Conservation (phyloP, 2,329 filamentous ascomycete genomes). For the Mycogone perniciosa region DNA sequence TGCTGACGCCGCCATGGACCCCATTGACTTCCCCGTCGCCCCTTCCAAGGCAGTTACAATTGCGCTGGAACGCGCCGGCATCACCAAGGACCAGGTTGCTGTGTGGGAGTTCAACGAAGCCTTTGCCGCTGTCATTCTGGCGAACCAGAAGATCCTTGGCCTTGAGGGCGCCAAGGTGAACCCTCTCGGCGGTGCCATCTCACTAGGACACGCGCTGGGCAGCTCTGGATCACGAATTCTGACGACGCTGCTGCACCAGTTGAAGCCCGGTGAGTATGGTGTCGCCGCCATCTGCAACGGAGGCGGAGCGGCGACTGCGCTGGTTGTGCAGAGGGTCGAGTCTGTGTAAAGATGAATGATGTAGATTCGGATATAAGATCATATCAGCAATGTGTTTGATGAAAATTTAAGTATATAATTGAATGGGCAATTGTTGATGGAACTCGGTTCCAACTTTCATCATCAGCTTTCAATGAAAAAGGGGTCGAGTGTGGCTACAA, state of each 20-base stretch:
- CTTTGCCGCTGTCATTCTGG: slow-evolving; percentile 91
- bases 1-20: slow-evolving; percentile 83
- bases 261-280: slow-evolving; percentile 88
- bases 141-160: slow-evolving; percentile 86
- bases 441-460: not conserved
- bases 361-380: not conserved
- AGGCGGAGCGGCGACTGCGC: slow-evolving; percentile 82
- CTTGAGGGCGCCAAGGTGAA: slow-evolving; percentile 77
- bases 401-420: too few species aligned
- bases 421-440: not conserved
- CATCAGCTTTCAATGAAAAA: too few species aligned
- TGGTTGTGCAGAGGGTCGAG: slow-evolving; percentile 82
- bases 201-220: slow-evolving; percentile 83
- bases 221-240: slow-evolving; percentile 91
- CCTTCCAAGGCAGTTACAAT: slow-evolving; percentile 89
- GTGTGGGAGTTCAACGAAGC: slow-evolving; percentile 99
- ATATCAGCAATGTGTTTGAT: too few species aligned
- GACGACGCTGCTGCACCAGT: slow-evolving; percentile 82
- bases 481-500: too few species aligned
- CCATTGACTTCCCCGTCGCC: slow-evolving; percentile 91
- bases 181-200: slow-evolving; percentile 83
- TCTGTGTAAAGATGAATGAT: slow-evolving; percentile 35
- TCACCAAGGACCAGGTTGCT: slow-evolving; percentile 84
- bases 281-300: slow-evolving; percentile 96
- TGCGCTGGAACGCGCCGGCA: slow-evolving; percentile 79